phyloP scores from a whole-genome alignment of 2,329 filamentous ascomycete genomes.

The Sporothrix inflata region DNA sequence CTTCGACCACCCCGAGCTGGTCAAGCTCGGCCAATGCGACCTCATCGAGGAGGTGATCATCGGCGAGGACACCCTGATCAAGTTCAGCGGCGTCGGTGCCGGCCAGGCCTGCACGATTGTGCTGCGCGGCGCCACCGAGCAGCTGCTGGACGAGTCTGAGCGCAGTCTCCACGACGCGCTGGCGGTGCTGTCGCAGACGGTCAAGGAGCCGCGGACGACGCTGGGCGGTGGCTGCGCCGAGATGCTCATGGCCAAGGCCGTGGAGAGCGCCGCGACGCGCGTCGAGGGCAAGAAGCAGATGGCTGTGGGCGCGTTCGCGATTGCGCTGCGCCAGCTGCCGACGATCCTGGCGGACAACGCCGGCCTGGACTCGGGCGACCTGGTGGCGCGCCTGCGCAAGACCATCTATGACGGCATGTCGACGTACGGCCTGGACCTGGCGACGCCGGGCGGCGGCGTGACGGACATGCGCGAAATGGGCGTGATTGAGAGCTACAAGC shows the following conservation, averaged over 20 bases:
- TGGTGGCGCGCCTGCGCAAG: conserved; percentile 88
- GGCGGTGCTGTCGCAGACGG: conserved; percentile 93
- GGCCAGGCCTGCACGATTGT: conserved; percentile 97
- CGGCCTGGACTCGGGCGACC: conserved; percentile 90
- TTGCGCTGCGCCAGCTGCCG: conserved; percentile 87
- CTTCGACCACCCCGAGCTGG: conserved; percentile 96
- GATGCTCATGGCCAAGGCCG: conserved; percentile 99
- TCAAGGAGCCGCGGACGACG: conserved; percentile 90
- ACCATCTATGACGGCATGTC: conserved; percentile 94
- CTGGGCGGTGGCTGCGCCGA: conserved; percentile 95
- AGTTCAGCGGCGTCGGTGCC: conserved; percentile 93
- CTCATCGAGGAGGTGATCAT: conserved; percentile 98
- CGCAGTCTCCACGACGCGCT: conserved; percentile 94
- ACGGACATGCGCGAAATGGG: conserved; percentile 94
- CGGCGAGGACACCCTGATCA: conserved; percentile 95
- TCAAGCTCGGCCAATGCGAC: conserved; percentile 94
- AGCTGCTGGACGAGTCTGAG: conserved; percentile 95
- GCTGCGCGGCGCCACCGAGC: conserved; percentile 91
- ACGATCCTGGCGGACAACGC: conserved; percentile 98
- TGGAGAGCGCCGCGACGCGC: conserved; percentile 89
- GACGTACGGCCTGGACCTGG: conserved; percentile 86
- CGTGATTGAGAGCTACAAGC: conserved; percentile 96
- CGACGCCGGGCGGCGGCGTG: conserved; percentile 88
- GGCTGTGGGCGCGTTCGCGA: conserved; percentile 86
- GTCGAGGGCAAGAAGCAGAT: conserved; percentile 96